Evolutionary conservation across 2,329 filamentous ascomycete genomes (phyloP), one percentile per base, ranked within the genome.

Genomic region (Aspergillus cejpii): DNA sequence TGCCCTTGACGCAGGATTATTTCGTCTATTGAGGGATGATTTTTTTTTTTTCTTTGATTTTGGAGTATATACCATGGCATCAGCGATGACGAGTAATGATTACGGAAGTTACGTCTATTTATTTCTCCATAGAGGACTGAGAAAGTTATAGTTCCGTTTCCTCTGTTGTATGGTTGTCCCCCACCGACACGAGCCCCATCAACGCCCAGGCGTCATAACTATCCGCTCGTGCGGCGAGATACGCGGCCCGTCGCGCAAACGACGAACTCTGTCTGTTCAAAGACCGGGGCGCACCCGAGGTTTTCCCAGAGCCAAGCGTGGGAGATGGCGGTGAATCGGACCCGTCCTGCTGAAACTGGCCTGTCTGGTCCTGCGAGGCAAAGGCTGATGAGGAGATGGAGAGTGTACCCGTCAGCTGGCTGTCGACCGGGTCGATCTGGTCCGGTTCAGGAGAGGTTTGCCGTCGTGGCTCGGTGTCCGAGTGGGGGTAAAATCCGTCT

Each of bases 1-100:
- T 96, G 66, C 89, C 89, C 5, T 72, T 95, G 62, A 81, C 84
- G 47, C 88, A 94, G 72, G 73, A 51, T 36, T 58, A 52, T 19
- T 58, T 47, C 37, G 44, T 58, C 45, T 57, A 52, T 31, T 57
- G 50, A 27, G 23, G 5, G 12, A 19, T 19, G 14, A n/a, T 6
- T 31, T 14, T 26, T 17, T 23, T 15, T 8, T 6, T 5, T 11
- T 41, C 21, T 26, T 19, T 28, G 11, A 12, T 12, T 26, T 24
- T n/a, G n/a, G 20, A 27, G 2, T 28, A 23, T 23, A 37, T 17
- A 23, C n/a, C 27, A 20, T 34, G 17, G 31, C 31, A 34, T 34
- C 31, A 34, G 31, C 31, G 31, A 34, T 34, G 14, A 8, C n/a
- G 28, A 17, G 14, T 31, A 10, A 34, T 34, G 31, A 34, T 17